These are phyloP conservation scores for Xylariaceae sp. DNA, from an alignment of 2,329 filamentous ascomycete species.

Conservation along the genomic window DNA sequence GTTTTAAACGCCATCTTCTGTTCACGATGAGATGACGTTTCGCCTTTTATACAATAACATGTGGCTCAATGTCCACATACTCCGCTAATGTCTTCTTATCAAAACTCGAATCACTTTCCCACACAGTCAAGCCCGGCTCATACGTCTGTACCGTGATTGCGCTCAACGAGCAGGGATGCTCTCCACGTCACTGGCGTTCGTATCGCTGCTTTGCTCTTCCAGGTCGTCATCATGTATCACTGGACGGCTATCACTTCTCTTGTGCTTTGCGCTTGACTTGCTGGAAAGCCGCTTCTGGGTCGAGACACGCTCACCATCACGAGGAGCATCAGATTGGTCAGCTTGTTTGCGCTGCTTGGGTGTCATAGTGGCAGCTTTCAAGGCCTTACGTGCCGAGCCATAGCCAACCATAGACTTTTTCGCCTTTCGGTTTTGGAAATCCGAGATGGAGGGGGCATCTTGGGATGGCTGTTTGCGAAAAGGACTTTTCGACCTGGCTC, in stretches of 20 bases:
- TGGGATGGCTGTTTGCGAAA: too few relatives aligned
- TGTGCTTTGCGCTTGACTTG: neutral
- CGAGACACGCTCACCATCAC: slow-evolving; percentile 3
- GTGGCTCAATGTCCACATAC: too few relatives aligned
- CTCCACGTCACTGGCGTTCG: slow-evolving; percentile 26
- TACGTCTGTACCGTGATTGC: too few relatives aligned
- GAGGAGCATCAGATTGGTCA: slow-evolving; percentile 2
- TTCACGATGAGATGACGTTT: too few relatives aligned
- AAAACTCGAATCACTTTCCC: too few relatives aligned
- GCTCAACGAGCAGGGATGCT: slow-evolving; percentile 25
- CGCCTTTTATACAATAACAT: too few relatives aligned
- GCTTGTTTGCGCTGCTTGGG: neutral
- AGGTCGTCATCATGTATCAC: slow-evolving; percentile 2
- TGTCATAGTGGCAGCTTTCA: neutral
- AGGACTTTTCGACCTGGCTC: neutral
- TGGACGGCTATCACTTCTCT: neutral
- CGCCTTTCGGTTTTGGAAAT: neutral
- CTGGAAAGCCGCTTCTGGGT: neutral
- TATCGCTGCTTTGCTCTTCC: slow-evolving; percentile 24
- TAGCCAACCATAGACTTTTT: slow-evolving; percentile 4
- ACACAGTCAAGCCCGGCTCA: too few relatives aligned
- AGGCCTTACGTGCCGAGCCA: slow-evolving; percentile 2
- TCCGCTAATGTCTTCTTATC: too few relatives aligned
- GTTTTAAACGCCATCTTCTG: too few relatives aligned
- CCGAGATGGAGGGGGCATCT: slow-evolving; percentile 6